Evolutionary conservation across 306 rosid species (phyloP).

Genomic region (Castanea mollissima): DNA sequence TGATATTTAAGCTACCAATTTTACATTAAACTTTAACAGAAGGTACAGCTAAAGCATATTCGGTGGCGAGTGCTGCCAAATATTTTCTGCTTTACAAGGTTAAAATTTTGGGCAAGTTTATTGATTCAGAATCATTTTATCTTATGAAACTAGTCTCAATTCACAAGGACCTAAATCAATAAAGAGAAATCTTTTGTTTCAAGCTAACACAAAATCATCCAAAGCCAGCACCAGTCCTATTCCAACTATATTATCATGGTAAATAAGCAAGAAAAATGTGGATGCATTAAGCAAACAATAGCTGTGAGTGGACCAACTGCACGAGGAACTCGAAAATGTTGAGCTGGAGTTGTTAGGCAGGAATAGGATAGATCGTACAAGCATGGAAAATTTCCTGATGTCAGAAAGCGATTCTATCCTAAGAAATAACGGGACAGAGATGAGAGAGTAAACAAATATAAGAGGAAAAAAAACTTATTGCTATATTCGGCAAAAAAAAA

Average conservation of each 20-base stretch:
- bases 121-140: not conserved
- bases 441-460: not conserved
- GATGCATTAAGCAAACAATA: too few species aligned
- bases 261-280: too few species aligned
- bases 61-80: not conserved
- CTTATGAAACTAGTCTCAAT: not conserved
- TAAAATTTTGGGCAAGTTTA: not conserved
- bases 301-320: too few species aligned
- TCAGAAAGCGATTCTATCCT: not conserved
- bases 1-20: too few species aligned
- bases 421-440: not conserved
- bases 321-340: too few species aligned
- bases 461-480: not conserved
- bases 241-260: not conserved
- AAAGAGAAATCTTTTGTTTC: not conserved
- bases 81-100: not conserved
- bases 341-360: not conserved
- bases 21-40: too few species aligned
- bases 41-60: not conserved
- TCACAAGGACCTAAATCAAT: not conserved
- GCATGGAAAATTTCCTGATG: not conserved
- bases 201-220: not conserved
- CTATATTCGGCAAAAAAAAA: too few species aligned
- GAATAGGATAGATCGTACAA: not conserved
- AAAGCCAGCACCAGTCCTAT: not conserved